Conservation (phyloP, 2,329 filamentous ascomycete genomes). For the Pseudogymnoascus sp. region DNA sequence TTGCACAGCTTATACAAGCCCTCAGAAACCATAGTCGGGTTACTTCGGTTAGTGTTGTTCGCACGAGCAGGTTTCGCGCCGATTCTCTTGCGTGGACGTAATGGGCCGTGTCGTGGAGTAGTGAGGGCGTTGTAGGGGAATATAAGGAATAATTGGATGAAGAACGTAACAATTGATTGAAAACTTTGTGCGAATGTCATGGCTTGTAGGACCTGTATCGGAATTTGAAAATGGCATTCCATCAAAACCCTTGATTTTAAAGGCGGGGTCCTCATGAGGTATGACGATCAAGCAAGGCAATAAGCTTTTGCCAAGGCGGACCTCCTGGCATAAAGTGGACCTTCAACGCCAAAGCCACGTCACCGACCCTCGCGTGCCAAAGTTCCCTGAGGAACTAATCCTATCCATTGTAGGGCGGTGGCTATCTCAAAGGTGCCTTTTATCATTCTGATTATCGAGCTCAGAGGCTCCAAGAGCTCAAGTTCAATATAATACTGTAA, state of each 20-base stretch:
- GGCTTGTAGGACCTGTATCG: neutral
- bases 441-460: neutral
- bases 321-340: neutral
- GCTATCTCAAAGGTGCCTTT: neutral
- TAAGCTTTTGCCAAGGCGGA: neutral
- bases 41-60: neutral
- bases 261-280: neutral
- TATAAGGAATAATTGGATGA: constrained; percentile 26
- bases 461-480: neutral
- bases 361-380: neutral
- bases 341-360: neutral
- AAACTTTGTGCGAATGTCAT: constrained; percentile 14
- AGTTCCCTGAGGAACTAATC: neutral
- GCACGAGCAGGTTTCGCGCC: neutral
- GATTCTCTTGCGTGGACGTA: constrained; percentile 7
- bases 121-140: constrained; percentile 27
- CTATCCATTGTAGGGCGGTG: neutral
- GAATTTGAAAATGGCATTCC: neutral
- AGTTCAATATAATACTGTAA: neutral
- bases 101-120: constrained; percentile 19
- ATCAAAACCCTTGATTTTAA: neutral
- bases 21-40: constrained; percentile 33
- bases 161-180: constrained; percentile 15
- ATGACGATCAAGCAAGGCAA: neutral
- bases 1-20: constrained; percentile 45